phyloP scores from a whole-genome alignment of 2,329 filamentous ascomycete species.

The Neopestalotiopsis sp. region DNA sequence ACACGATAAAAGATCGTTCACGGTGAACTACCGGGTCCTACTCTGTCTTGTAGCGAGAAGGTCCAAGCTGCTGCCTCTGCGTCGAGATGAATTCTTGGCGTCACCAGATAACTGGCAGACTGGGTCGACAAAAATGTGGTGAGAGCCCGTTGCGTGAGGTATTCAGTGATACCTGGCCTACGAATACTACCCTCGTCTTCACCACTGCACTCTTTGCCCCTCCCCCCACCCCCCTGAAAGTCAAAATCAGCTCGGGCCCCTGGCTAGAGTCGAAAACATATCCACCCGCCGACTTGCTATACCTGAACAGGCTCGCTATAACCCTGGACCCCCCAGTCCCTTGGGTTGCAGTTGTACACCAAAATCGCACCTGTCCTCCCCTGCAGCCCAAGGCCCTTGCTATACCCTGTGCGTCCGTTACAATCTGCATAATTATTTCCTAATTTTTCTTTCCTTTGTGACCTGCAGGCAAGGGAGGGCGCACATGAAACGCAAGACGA shows the following conservation, averaged over 20 bases:
- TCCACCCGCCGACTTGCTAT: conserved; percentile 6
- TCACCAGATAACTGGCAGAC: background rate
- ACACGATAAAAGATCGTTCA: background rate
- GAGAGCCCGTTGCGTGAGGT: background rate
- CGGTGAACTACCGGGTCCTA: background rate
- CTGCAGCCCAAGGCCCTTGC: background rate
- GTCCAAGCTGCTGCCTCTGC: background rate
- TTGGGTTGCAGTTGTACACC: conserved; percentile 8
- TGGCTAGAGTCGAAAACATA: background rate
- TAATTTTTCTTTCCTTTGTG: background rate
- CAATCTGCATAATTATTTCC: background rate
- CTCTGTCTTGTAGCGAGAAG: background rate
- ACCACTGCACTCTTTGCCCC: background rate
- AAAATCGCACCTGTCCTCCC: background rate
- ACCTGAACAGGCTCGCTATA: conserved; percentile 5
- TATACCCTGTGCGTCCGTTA: conserved; percentile 6
- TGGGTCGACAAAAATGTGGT: background rate
- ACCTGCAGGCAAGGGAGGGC: background rate
- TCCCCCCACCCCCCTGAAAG: conserved; percentile 5
- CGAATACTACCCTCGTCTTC: background rate
- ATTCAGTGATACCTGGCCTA: background rate
- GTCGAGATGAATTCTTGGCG: background rate
- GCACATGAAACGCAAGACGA: conserved; percentile 6
- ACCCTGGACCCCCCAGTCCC: background rate
- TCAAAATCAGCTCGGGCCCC: conserved; percentile 9